Percentiles rank a stretch among this genome's conserved stretches.
Conservation (phyloP, 2,329 filamentous ascomycete species). For the Sporothrix curviconia region DNA sequence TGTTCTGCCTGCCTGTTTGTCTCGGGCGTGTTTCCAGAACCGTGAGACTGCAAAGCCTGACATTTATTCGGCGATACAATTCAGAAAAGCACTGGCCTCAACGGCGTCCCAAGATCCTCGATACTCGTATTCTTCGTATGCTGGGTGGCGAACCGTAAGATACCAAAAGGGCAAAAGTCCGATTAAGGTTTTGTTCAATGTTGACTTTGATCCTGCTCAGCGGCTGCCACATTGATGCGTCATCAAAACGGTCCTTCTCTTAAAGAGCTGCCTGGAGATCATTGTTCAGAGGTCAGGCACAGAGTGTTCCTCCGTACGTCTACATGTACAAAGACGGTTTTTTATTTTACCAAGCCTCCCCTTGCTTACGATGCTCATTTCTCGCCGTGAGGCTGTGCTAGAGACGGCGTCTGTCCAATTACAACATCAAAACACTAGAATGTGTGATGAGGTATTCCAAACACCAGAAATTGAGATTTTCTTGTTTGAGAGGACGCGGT, state of each 20-base stretch:
- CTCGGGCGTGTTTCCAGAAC: background rate
- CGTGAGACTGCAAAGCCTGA: background rate
- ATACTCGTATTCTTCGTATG: background rate
- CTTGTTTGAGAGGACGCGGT: background rate
- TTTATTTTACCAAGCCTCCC: too few relatives aligned
- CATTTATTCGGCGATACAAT: too few relatives aligned
- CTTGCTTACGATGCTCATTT: background rate
- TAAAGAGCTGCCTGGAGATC: constrained; percentile 4
- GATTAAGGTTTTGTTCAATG: background rate
- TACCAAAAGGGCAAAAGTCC: background rate
- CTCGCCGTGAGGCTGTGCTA: background rate
- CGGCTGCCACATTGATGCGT: background rate
- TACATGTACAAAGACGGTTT: too few relatives aligned
- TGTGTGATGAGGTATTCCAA: too few relatives aligned
- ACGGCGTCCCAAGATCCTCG: background rate
- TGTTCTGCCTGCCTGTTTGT: too few relatives aligned
- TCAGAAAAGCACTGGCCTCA: background rate
- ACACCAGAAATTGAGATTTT: background rate
- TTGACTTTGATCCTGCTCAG: background rate
- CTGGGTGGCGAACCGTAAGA: background rate
- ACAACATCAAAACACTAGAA: background rate
- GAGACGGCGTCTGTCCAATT: background rate
- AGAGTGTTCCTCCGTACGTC: too few relatives aligned
- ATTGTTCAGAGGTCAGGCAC: background rate
- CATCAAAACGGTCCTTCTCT: background rate